Percentiles rank a stretch among this genome's conserved stretches.
Evolutionary conservation across 225 moss, liverwort and hornwort species (phyloP).

Genomic region (Asterella californica): DNA sequence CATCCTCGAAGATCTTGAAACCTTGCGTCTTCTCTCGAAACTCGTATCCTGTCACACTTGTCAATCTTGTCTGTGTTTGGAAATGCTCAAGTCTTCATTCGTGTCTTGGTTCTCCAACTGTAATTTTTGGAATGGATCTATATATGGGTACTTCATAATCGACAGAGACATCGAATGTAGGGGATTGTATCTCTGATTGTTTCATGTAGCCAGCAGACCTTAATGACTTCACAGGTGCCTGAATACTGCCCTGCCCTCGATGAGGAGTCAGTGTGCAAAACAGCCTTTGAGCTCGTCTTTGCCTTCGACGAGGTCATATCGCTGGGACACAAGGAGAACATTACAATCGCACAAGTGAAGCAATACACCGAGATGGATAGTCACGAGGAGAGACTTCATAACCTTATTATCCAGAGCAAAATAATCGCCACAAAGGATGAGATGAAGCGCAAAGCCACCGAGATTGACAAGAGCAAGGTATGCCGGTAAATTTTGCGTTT

Average conservation of each 20-base stretch:
- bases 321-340: slow-evolving; percentile 93
- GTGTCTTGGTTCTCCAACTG: not conserved
- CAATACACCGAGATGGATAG: slow-evolving; percentile 99
- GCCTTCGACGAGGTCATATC: slow-evolving; percentile 94
- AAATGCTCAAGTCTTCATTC: not conserved
- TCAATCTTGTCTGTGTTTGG: not conserved
- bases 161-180: not conserved
- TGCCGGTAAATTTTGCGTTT: too few relatives aligned
- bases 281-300: slow-evolving; percentile 96
- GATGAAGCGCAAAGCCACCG: slow-evolving; percentile 96
- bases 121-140: not conserved
- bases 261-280: slow-evolving; percentile 87
- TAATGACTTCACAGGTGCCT: slow-evolving; percentile 60
- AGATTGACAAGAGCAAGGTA: slow-evolving; percentile 97
- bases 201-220: slow-evolving; percentile 16
- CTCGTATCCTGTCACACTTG: slow-evolving; percentile 57
- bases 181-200: not conserved
- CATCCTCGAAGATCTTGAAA: slow-evolving; percentile 96
- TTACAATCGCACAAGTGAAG: slow-evolving; percentile 90
- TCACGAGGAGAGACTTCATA: slow-evolving; percentile 94
- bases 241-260: slow-evolving; percentile 88
- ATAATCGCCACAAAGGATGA: slow-evolving; percentile 89
- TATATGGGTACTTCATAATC: not conserved
- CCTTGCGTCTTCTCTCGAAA: slow-evolving; percentile 84
- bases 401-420: slow-evolving; percentile 93